Base-by-base conservation (phyloP, 2,329 filamentous ascomycete species). In the Helminthosporium solani region DNA sequence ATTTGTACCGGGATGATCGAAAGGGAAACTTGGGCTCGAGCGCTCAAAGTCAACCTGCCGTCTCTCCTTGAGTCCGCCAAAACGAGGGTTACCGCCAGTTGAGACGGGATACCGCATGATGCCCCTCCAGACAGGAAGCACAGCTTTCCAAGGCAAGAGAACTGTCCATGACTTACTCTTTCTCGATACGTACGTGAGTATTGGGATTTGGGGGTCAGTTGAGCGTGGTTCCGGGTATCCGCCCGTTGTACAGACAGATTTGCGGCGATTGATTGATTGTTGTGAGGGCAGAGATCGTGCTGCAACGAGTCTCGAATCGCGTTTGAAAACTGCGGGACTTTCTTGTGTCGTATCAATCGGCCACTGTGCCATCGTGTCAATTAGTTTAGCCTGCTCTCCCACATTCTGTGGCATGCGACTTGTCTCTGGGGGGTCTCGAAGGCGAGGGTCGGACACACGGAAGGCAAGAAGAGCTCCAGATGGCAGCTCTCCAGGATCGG, bases 71-170 rank as follows among this genome's bases (percentile, higher is more conserved):
- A 96, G 62, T 0, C 94, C 92, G 1, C 88, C 92, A 56, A 95
- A 90, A 19, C 86, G 79, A 1, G 89, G 87, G 49, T 90, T 95
- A 0, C 86, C 85, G 7, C 90, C 90, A 1, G 84, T 87, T 0
- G 84, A 87, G 0, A 95, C 76, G 0, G 89, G 88, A 49, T 85
- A 90, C 63, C 90, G 90, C 72, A 95, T 86, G 12, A 97, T 72
- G 37, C 83, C 84, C 58, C 92, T 86, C 94, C 94, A 99, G 25
- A 96, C 77, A 0, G 89, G 83, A 28, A 83, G 76, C 28, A 97
- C 86, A 58, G 88, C 96, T 64, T 88, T 90, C 90, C 92, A 96
- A 0, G 94, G 94, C 2, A 94, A 78, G 19, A 97, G 76, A 1
- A 97, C 67, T 0, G 85, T 94, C 90, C 90, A 97, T 0, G 78